Percentiles rank a stretch among this genome's conserved stretches.
These are phyloP conservation scores for Penicillium polonicum DNA, from an alignment of 2,329 filamentous ascomycete genomes.

Conservation along the genomic window DNA sequence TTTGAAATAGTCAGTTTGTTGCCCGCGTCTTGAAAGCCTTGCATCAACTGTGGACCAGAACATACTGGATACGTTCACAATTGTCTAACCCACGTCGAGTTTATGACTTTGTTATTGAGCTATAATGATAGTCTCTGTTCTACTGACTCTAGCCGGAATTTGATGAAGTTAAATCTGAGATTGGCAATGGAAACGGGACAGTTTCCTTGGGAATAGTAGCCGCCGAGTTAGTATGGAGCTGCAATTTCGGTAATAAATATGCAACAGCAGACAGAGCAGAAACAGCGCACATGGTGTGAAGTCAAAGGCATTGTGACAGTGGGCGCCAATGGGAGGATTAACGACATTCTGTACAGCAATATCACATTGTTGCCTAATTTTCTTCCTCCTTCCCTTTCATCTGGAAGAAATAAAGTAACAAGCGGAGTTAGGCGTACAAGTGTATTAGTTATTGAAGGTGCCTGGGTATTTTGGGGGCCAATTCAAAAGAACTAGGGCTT, in stretches of 20 bases:
- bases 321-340: neutral
- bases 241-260: conserved; percentile 14
- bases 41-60: neutral
- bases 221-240: neutral
- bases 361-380: conserved; percentile 1
- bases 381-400: too few species aligned
- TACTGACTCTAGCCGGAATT: neutral
- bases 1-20: neutral
- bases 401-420: too few species aligned
- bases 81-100: neutral
- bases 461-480: neutral
- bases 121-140: neutral
- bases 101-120: neutral
- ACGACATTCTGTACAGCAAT: neutral
- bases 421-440: too few species aligned
- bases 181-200: neutral
- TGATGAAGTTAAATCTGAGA: neutral
- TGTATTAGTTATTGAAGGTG: neutral
- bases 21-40: neutral
- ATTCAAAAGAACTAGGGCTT: neutral
- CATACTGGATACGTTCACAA: neutral
- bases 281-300: conserved; percentile 24
- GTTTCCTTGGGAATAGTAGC: neutral
- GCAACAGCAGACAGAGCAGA: conserved; percentile 23
- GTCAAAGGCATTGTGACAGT: conserved; percentile 22